Conservation (phyloP, 2,329 filamentous ascomycete species). For the Claviceps paspali region DNA sequence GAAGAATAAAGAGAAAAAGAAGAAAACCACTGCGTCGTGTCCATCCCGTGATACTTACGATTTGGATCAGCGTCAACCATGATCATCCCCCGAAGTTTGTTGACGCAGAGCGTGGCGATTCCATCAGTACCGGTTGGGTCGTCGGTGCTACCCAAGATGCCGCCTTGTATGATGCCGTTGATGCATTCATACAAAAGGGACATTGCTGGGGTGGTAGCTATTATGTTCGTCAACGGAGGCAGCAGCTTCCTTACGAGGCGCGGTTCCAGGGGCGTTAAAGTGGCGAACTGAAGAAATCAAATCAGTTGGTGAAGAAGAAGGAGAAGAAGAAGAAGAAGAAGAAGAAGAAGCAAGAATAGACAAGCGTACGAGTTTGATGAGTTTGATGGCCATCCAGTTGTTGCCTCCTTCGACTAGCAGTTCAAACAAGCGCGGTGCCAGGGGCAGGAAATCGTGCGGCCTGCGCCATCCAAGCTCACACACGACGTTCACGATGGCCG, state of each 20-base stretch:
- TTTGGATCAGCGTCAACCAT: conserved; percentile 89
- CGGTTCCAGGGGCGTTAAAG: conserved; percentile 81
- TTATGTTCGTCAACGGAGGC: conserved; percentile 80
- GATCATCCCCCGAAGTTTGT: conserved; percentile 86
- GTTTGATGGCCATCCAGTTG: conserved; percentile 99
- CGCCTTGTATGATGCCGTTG: conserved; percentile 93
- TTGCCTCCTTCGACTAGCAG: conserved; percentile 82
- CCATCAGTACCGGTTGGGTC: conserved; percentile 74
- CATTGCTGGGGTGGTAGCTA: conserved; percentile 91
- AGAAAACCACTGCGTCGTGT: too few species aligned
- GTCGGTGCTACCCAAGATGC: conserved; percentile 72
- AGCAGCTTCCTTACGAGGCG: conserved; percentile 81
- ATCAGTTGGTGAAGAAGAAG: too few species aligned
- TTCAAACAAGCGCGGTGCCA: conserved; percentile 85
- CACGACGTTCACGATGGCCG: conserved; percentile 90
- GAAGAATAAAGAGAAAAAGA: too few species aligned
- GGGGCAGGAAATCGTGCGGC: conserved; percentile 81
- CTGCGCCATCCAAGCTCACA: conserved; percentile 91
- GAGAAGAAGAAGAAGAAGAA: too few species aligned
- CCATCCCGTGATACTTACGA: conserved; percentile 36
- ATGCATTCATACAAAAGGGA: conserved; percentile 97
- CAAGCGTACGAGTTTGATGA: conserved; percentile 89
- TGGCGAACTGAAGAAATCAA: conserved; percentile 56
- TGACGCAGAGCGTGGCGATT: conserved; percentile 81
- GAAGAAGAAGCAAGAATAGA: too few species aligned